Evolutionary conservation across 169 alveolate genomes (phyloP), one percentile per base, ranked within the genome.

Genomic region (Cryptosporidium meleagridis): DNA sequence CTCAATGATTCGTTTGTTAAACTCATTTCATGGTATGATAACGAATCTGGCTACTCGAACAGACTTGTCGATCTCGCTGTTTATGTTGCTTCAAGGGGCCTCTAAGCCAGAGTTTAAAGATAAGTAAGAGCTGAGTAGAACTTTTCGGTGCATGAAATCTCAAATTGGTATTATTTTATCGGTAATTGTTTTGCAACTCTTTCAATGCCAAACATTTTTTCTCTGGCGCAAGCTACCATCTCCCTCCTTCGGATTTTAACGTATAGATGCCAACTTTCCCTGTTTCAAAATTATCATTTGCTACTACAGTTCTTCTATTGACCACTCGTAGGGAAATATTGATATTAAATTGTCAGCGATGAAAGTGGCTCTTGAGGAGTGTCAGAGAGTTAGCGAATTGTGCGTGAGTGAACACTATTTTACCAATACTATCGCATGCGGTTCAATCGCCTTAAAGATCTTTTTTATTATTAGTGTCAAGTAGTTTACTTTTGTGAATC

Each of bases 11-110:
- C 95, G 87, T 98, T 98, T 94, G 99, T 97, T 89, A 98, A 98
- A 96, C 95, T 98, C 44, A 98, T 98, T 58, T 95, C 99, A 51
- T 98, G 99, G 99, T 98, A 98, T 92, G 99, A 97, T 94, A 97
- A 97, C 93, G 99, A 97, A 94, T 98, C 98, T 99, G 99, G 99
- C 62, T 97, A 97, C 95, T 97, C 99, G 85, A 97, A 98, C 94
- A 96, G 99, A 86, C 94, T 98, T 72, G 95, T 97, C 33, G 99
- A 98, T 92, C 94, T 98, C 52, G 97, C 97, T 26, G 94, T 75
- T 55, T 93, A 91, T 84, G 85, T 93, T 71, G 58, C 75, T 85
- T 85, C 94, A 44, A 92, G 89, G 80, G 70, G 73, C 8, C 72
- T 58, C 31, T 75, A 48, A 48, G 2, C 12, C 21, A 14, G 7